These are phyloP conservation scores for Plasmodium vivax DNA, from an alignment of 169 alveolate genomes.

Conservation along the genomic window DNA sequence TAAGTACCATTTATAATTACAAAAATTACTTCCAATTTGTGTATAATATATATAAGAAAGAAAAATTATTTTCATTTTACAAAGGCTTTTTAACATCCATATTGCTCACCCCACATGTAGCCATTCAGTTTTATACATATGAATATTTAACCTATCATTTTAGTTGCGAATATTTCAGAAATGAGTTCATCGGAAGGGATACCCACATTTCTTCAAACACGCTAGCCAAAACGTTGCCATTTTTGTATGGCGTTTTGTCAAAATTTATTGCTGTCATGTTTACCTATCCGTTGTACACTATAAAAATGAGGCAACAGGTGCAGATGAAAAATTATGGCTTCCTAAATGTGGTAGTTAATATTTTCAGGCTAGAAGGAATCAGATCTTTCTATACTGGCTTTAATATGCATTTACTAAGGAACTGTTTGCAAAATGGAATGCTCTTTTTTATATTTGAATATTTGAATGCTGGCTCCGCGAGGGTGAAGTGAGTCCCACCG, in stretches of 20 bases:
- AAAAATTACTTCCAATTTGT: slow-evolving; percentile 69
- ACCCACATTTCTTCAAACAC: slow-evolving; percentile 19
- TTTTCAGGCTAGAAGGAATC: slow-evolving; percentile 52
- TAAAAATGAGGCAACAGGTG: slow-evolving; percentile 74
- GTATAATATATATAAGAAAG: slow-evolving; percentile 58
- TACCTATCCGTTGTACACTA: slow-evolving; percentile 70
- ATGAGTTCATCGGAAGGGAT: neutral
- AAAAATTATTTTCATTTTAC: slow-evolving; percentile 48
- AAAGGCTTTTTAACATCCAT: slow-evolving; percentile 65
- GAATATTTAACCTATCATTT: slow-evolving; percentile 56
- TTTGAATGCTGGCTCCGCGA: slow-evolving; percentile 20
- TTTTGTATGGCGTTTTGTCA: slow-evolving; percentile 58
- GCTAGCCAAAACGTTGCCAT: slow-evolving; percentile 39
- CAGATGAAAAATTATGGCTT: slow-evolving; percentile 65
- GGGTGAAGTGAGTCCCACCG: neutral
- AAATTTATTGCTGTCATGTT: slow-evolving; percentile 55
- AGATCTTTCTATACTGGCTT: slow-evolving; percentile 63
- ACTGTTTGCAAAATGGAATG: slow-evolving; percentile 70
- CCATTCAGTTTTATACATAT: slow-evolving; percentile 60
- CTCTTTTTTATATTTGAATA: slow-evolving; percentile 73
- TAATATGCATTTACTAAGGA: slow-evolving; percentile 59
- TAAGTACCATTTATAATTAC: slow-evolving; percentile 28
- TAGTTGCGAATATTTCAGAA: slow-evolving; percentile 15
- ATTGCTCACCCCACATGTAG: slow-evolving; percentile 67
- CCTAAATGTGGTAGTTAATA: slow-evolving; percentile 38